Base-by-base conservation (phyloP, 768 basidiomycete species). In the Tricholoma matsutake region DNA sequence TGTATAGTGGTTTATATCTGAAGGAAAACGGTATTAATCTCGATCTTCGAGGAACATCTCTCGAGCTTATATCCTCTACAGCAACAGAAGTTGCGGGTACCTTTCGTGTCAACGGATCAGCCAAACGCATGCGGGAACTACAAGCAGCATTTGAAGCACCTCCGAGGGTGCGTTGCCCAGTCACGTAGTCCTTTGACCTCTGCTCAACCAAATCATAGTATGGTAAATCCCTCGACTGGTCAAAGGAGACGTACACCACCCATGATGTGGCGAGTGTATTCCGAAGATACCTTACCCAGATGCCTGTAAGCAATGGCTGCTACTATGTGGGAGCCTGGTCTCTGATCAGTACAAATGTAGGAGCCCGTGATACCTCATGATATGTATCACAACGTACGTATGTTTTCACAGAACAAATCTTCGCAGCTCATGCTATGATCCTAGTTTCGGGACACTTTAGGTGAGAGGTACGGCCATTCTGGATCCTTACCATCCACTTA, bases 201-300 rank as follows among this genome's bases (percentile, higher is more conserved):
- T 63, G 59, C 54, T 60, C 49, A 25, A 28, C 22, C 14, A 57
- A 56, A 31, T 52, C 32, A 47, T 68, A 96, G 95, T 99, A 93
- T 67, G 96, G 96, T 61, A 98, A 97, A 75, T 84, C 86, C 57
- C 78, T 99, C 43, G 91, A 97, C 66, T 98, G 96, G 95, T 88
- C 87, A 69, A 78, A 84, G 61, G 88, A 91, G 68, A 79, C 83
- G 18, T 98, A 89, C 72, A 96, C 90, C n/a, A 85, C 94, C 13
- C 96, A 99, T 72, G 96, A 99, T 71, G 94, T 97, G 55, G 96
- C 96, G 18, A 97, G 92, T 67, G 94, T 99, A 58, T 94, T 98
- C 70, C 84, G 96, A 61, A 79, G 96, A 78, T 99, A 94, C 74
- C 85, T 99, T 54, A 98, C 96, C 0, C 91, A 92, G 71, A 94